Base-by-base conservation (phyloP, 2,329 filamentous ascomycete species). In the Fonsecaea nubica region DNA sequence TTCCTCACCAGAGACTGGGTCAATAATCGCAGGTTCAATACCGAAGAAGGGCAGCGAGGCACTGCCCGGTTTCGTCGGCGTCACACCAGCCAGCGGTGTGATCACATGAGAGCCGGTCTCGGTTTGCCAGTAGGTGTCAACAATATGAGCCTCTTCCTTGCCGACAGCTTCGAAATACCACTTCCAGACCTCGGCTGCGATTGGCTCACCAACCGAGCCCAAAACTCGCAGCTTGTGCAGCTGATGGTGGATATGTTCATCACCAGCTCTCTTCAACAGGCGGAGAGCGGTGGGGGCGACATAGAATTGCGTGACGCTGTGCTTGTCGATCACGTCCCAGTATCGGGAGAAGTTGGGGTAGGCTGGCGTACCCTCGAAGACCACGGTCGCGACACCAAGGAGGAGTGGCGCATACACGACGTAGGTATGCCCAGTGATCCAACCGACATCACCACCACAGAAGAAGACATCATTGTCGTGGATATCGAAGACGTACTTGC, bases 61-160 rank as follows among this genome's bases (percentile, higher is more conserved):
- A 77, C 92, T 96, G 62, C 95, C 95, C 21, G 95, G 95, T 84
- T 99, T 99, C 30, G 95, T 98, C 30, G 95, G 93, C 0, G 94
- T 98, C 40, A 98, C 87, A 76, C 95, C 95, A 58, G 91, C 93
- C 66, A 99, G 85, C 18, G 95, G 95, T 4, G 93, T 92, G 78
- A 99, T 98, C 75, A 97, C 93, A 80, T 99, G 89, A 70, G 92
- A 98, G 64, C 95, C 95, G 1, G 95, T 99, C 84, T 99, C 95
- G 61, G 95, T 99, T 87, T 99, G 95, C 95, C 95, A 99, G 86
- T 99, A 99, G 62, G 95, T 99, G 79, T 99, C 95, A 63, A 97
- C 90, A 78, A 99, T 85, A 76, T 99, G 95, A 57, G 92, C 90
- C 79, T 96, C 90, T 80, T 94, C 90, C 85, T 93, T 96, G 76